Percentiles rank a stretch among this genome's conserved stretches.
phyloP scores from a whole-genome alignment of 495 filamentous ascomycete genomes.

The Trichocladium uniseriatum region DNA sequence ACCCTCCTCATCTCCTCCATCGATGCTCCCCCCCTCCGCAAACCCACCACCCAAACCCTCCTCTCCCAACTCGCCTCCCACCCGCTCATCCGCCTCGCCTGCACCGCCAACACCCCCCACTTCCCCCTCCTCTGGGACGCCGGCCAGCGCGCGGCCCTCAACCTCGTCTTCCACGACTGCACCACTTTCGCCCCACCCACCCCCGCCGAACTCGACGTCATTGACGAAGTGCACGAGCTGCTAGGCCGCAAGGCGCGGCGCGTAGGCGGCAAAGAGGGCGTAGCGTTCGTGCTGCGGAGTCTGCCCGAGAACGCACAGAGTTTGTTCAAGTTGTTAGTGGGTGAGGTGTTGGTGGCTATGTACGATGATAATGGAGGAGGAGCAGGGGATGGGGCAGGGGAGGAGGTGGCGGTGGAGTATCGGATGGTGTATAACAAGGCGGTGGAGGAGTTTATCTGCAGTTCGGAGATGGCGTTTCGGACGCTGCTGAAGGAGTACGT shows the following conservation, averaged over 20 bases:
- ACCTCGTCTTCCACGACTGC: constrained; percentile 85
- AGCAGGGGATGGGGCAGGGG: constrained; percentile 17
- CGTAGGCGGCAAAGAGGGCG: constrained; percentile 83
- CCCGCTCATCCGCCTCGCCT: constrained; percentile 62
- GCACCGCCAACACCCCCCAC: constrained; percentile 77
- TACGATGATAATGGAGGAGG: constrained; percentile 41
- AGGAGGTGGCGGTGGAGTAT: constrained; percentile 71
- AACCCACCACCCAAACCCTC: constrained; percentile 56
- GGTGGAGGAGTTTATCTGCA: constrained; percentile 92
- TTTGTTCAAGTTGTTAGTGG: constrained; percentile 73
- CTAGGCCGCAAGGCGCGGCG: constrained; percentile 75
- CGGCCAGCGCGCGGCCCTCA: constrained; percentile 63
- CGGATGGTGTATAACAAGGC: constrained; percentile 86
- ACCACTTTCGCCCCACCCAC: constrained; percentile 76
- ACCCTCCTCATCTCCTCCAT: constrained; percentile 78
- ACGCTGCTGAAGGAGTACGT: constrained; percentile 83
- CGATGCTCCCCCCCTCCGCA: constrained; percentile 68
- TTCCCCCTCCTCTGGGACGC: constrained; percentile 88
- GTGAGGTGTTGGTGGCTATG: constrained; percentile 68
- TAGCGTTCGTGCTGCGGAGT: constrained; percentile 79
- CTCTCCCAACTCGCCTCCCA: constrained; percentile 69
- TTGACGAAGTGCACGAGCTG: constrained; percentile 78
- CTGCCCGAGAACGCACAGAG: constrained; percentile 85
- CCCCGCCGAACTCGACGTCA: constrained; percentile 61
- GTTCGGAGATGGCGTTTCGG: constrained; percentile 90